Conservation (phyloP, 345 rosid genomes). For the Excoecaria cochinchinensis region DNA sequence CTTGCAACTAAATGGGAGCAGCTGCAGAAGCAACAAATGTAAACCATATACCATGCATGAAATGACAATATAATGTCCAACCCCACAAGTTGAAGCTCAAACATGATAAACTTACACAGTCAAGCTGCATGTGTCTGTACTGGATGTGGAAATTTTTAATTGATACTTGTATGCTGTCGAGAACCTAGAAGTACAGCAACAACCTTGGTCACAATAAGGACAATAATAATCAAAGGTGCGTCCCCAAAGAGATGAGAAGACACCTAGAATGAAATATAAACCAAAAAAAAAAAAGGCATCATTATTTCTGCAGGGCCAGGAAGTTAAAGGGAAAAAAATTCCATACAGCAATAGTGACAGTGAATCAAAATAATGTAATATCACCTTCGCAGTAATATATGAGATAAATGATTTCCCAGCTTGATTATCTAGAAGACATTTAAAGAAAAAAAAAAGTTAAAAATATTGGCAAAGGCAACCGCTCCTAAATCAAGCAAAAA, state of each 20-base stretch:
- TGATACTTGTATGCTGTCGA: slow-evolving; percentile 83
- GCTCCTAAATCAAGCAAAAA: background rate
- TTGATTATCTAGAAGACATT: slow-evolving; percentile 55
- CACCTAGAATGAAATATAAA: background rate
- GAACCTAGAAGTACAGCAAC: slow-evolving; percentile 47
- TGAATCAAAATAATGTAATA: slow-evolving; percentile 6
- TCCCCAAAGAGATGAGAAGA: background rate
- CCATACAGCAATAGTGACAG: background rate
- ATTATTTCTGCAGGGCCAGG: background rate
- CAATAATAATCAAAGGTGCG: background rate
- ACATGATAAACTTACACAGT: slow-evolving; percentile 49
- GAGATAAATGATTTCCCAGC: slow-evolving; percentile 71
- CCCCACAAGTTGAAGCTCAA: background rate
- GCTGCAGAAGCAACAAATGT: background rate
- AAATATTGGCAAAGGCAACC: background rate
- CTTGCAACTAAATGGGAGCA: background rate
- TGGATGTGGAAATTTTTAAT: slow-evolving; percentile 70
- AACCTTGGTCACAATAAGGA: background rate
- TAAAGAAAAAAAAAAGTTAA: slow-evolving; percentile 3
- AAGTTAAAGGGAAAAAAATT: background rate
- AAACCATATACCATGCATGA: background rate
- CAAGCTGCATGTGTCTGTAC: slow-evolving; percentile 49
- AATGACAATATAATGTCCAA: background rate
- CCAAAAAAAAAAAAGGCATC: background rate
- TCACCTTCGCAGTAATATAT: slow-evolving; percentile 82